These are phyloP conservation scores for Trichoderma sp. DNA, from an alignment of 2,329 filamentous ascomycete species.

Conservation along the genomic window DNA sequence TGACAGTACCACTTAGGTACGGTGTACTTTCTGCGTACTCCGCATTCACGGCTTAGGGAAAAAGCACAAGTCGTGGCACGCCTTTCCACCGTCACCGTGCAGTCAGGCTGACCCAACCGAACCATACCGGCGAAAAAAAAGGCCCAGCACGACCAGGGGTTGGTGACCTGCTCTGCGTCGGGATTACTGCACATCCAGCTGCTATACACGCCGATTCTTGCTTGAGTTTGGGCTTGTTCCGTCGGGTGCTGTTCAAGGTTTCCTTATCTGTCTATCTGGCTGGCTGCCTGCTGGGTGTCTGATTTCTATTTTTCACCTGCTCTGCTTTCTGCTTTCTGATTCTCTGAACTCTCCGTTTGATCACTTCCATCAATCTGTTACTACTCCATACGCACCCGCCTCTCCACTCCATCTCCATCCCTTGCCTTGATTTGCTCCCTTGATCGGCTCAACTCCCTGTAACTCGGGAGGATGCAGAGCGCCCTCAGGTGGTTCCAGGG, in stretches of 20 bases:
- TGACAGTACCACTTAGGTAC: slow-evolving; percentile 1
- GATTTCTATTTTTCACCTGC: not conserved
- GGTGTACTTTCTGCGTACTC: slow-evolving; percentile 2
- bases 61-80: not conserved
- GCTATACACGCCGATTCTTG: not conserved
- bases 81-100: slow-evolving; percentile 5
- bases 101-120: slow-evolving; percentile 7
- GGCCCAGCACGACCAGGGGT: not conserved
- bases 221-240: not conserved
- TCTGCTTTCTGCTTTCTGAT: not conserved
- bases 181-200: not conserved
- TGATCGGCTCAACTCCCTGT: not conserved
- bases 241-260: not conserved
- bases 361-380: not conserved
- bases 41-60: not conserved
- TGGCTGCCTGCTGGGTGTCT: not conserved
- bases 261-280: not conserved
- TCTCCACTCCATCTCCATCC: not conserved
- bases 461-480: slow-evolving; percentile 23
- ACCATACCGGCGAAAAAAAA: not conserved
- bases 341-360: not conserved
- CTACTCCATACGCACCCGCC: not conserved
- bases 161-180: not conserved
- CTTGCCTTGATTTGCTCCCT: not conserved
- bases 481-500: slow-evolving; percentile 31